A percentile compares a stretch with the other conserved stretches of the same genome.
Conservation (phyloP, 2,329 filamentous ascomycete species). For the Diaporthe citrichinensis region DNA sequence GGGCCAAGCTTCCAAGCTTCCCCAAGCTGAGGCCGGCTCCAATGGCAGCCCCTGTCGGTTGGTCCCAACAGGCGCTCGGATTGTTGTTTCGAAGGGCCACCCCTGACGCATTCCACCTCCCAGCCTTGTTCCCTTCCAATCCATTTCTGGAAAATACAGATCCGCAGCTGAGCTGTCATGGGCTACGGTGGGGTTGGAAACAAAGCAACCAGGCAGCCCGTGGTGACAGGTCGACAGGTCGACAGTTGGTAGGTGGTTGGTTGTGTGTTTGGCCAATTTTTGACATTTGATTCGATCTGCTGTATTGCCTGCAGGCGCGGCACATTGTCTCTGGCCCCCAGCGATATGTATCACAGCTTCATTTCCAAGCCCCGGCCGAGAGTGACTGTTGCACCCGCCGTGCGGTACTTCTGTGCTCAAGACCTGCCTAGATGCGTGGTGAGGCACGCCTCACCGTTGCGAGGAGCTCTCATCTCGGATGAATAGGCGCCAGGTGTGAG, state of each 20-base stretch:
- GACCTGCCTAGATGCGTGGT: neutral
- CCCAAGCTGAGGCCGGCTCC: neutral
- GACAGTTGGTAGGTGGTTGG: neutral
- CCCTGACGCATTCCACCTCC: conserved; percentile 12
- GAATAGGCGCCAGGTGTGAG: conserved; percentile 15
- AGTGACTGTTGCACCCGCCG: conserved; percentile 4
- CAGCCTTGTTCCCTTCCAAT: conserved; percentile 20
- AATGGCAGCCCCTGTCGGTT: conserved; percentile 3
- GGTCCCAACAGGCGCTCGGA: conserved; percentile 2
- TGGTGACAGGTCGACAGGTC: neutral
- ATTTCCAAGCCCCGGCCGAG: conserved; percentile 9
- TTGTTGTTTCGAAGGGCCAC: conserved; percentile 23
- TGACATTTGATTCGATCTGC: conserved; percentile 18
- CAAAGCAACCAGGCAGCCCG: neutral
- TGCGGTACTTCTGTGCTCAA: neutral
- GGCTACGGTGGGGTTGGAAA: neutral
- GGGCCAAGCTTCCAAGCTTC: conserved; percentile 23
- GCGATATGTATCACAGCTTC: conserved; percentile 19
- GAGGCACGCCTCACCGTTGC: conserved; percentile 23
- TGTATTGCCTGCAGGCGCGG: neutral
- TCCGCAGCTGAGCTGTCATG: conserved; percentile 16
- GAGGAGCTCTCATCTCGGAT: conserved; percentile 23
- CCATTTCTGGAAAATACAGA: neutral
- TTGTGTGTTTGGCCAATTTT: neutral
- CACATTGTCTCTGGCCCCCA: conserved; percentile 24